Evolutionary conservation across 495 filamentous ascomycete genomes (phyloP).

Genomic region (Daldinia concentrica): DNA sequence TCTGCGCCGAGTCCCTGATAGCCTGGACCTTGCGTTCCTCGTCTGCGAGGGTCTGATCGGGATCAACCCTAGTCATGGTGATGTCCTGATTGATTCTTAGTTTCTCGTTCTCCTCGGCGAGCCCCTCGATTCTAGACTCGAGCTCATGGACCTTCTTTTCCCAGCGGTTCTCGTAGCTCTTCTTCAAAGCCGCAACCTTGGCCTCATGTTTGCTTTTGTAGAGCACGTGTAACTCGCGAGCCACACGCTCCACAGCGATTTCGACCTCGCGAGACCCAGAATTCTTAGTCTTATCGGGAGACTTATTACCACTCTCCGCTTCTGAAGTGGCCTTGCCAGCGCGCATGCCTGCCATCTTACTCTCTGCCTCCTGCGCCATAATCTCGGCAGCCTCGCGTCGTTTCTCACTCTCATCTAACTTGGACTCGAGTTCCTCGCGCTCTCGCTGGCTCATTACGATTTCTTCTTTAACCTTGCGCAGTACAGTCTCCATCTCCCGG

Average conservation of each 20-base stretch:
- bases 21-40: conserved; percentile 62
- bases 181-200: conserved; percentile 93
- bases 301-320: conserved; percentile 38
- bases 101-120: conserved; percentile 77
- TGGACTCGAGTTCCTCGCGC: conserved; percentile 73
- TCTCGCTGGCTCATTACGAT: conserved; percentile 79
- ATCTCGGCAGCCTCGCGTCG: conserved; percentile 70
- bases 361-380: conserved; percentile 75
- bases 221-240: conserved; percentile 85
- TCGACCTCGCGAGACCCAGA: conserved; percentile 66
- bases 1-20: conserved; percentile 60
- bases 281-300: conserved; percentile 44
- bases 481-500: conserved; percentile 82
- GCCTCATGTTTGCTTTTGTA: conserved; percentile 97
- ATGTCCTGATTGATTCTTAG: conserved; percentile 70
- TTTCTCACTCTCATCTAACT: conserved; percentile 78
- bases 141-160: conserved; percentile 84
- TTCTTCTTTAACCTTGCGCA: conserved; percentile 81
- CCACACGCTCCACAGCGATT: conserved; percentile 90
- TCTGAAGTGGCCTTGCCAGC: conserved; percentile 58
- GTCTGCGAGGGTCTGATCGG: conserved; percentile 57
- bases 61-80: conserved; percentile 67
- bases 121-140: conserved; percentile 71
- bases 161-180: conserved; percentile 89
- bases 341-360: conserved; percentile 72